Evolutionary conservation across 2,329 filamentous ascomycete species (phyloP).

Genomic region (Cladosporium oxysporum): DNA sequence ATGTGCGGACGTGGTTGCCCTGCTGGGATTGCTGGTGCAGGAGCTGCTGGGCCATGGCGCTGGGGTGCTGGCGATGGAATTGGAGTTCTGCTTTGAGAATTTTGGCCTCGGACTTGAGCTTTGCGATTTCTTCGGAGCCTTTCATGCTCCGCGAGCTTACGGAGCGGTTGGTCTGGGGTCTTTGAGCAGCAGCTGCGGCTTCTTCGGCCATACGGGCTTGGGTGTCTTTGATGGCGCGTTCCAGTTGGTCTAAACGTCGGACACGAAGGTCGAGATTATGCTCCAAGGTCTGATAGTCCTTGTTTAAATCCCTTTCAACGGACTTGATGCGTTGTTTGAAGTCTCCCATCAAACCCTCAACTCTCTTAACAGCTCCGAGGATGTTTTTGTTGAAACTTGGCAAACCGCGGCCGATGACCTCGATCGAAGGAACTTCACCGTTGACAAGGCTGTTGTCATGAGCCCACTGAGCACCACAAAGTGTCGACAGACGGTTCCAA

Average conservation of each 20-base stretch:
- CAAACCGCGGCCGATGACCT: conserved; percentile 81
- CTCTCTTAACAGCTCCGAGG: conserved; percentile 78
- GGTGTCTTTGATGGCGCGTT: conserved; percentile 72
- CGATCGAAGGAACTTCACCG: conserved; percentile 79
- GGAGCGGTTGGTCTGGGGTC: conserved; percentile 35
- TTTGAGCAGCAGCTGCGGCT: conserved; percentile 25
- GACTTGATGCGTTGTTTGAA: conserved; percentile 79
- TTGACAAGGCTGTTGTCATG: conserved; percentile 88
- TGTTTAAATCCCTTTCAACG: conserved; percentile 87
- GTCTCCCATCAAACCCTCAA: conserved; percentile 75
- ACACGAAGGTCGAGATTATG: conserved; percentile 74
- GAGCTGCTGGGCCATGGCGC: conserved; percentile 37
- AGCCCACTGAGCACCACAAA: conserved; percentile 91
- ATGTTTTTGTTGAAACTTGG: conserved; percentile 90
- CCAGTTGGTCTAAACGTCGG: conserved; percentile 85
- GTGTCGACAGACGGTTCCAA: conserved; percentile 82
- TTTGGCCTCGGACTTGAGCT: conserved; percentile 62
- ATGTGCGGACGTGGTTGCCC: conserved; percentile 23
- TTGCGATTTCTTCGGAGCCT: conserved; percentile 56
- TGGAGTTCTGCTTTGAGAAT: conserved; percentile 62
- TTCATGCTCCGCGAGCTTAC: conserved; percentile 44
- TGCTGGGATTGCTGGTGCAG: conserved; percentile 29
- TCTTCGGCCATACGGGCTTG: conserved; percentile 55
- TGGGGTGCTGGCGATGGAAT: conserved; percentile 58
- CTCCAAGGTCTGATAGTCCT: conserved; percentile 86